A percentile compares a stretch with the other conserved stretches of the same genome.
phyloP scores from a whole-genome alignment of 2,329 filamentous ascomycete genomes.

The Alternaria sp. region DNA sequence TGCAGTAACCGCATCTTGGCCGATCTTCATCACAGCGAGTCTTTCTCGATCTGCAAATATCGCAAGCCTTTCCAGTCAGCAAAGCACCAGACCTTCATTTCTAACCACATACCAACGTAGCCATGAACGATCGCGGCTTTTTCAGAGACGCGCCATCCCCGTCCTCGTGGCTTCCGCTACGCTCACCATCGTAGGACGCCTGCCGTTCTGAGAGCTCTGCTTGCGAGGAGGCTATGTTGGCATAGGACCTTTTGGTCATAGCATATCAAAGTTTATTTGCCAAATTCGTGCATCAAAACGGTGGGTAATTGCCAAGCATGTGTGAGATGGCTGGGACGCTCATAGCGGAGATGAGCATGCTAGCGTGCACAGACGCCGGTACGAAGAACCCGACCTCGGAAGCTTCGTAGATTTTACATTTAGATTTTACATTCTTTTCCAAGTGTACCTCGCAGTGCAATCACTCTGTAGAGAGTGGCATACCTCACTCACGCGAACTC shows the following conservation, averaged over 20 bases:
- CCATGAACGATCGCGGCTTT: constrained; percentile 50
- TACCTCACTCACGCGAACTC: neutral
- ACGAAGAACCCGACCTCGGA: neutral
- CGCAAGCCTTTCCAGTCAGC: constrained; percentile 57
- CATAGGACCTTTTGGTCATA: constrained; percentile 50
- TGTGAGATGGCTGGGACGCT: constrained; percentile 9
- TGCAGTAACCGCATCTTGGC: constrained; percentile 62
- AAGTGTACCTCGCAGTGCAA: neutral
- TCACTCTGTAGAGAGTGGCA: neutral
- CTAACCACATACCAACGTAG: constrained; percentile 34
- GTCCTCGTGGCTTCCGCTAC: constrained; percentile 35
- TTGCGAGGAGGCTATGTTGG: constrained; percentile 33
- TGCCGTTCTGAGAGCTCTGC: constrained; percentile 28
- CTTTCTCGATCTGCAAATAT: constrained; percentile 63
- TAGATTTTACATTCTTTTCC: neutral
- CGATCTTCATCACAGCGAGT: constrained; percentile 64
- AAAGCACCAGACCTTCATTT: neutral
- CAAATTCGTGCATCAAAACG: constrained; percentile 14
- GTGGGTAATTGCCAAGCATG: neutral
- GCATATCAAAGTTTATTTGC: constrained; percentile 29
- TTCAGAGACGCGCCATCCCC: constrained; percentile 42
- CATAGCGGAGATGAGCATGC: constrained; percentile 10
- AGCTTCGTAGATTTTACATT: neutral
- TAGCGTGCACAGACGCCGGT: constrained; percentile 19
- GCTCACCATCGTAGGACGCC: constrained; percentile 33